phyloP scores from a whole-genome alignment of 768 basidiomycete genomes.

The Termitomyces sp. region DNA sequence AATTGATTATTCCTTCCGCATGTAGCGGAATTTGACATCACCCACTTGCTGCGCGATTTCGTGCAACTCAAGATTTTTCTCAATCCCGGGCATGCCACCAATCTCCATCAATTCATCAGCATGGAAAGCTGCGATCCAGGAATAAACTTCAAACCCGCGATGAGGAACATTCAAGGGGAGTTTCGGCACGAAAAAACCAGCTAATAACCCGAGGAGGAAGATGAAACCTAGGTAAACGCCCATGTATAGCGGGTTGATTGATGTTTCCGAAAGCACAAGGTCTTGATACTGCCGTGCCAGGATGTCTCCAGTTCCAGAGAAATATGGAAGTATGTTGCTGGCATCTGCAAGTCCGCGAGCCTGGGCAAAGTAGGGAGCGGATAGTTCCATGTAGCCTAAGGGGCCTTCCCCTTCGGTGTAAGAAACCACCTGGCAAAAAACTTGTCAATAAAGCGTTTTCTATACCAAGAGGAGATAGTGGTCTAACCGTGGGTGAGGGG shows the following conservation, averaged over 20 bases:
- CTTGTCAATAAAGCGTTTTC: neutral
- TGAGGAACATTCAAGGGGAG: constrained; percentile 22
- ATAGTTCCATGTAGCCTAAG: constrained; percentile 31
- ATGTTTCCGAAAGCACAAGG: constrained; percentile 19
- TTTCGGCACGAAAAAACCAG: constrained; percentile 23
- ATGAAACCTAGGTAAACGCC: constrained; percentile 18
- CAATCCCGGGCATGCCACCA: constrained; percentile 13
- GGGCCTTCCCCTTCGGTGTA: constrained; percentile 31
- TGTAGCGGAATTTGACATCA: constrained; percentile 23
- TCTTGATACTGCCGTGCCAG: constrained; percentile 32
- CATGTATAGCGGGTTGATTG: constrained; percentile 19
- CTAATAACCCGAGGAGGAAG: constrained; percentile 24
- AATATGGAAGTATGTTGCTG: constrained; percentile 34
- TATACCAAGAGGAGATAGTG: neutral
- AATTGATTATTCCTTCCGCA: neutral
- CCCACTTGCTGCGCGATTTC: constrained; percentile 22
- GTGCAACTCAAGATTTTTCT: constrained; percentile 22
- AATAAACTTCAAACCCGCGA: constrained; percentile 24
- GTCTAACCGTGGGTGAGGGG: constrained; percentile 33
- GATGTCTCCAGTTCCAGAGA: constrained; percentile 29
- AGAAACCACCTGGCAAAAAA: constrained; percentile 23
- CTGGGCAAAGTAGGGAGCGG: constrained; percentile 23
- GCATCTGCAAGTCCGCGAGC: constrained; percentile 33
- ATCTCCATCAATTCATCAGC: constrained; percentile 22
- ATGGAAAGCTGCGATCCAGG: constrained; percentile 25